Evolutionary conservation across 2,329 filamentous ascomycete species (phyloP).

Genomic region (Talaromyces sp.): DNA sequence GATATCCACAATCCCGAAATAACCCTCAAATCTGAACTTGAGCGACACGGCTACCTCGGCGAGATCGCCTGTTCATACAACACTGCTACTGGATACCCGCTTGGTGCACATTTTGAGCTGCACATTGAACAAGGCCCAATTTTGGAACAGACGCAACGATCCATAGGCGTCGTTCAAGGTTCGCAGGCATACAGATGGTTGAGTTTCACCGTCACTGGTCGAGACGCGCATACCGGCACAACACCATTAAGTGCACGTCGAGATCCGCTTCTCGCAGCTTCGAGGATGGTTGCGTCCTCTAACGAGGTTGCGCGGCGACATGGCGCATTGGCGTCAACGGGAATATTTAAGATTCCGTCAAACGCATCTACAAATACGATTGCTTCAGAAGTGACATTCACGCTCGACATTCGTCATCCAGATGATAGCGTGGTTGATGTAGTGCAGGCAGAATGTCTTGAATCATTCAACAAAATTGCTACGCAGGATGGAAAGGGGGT

Average conservation of each 20-base stretch:
- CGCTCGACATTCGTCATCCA: conserved; percentile 62
- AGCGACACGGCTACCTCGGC: conserved; percentile 67
- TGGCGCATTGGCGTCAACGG: conserved; percentile 61
- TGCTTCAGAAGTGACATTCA: conserved; percentile 61
- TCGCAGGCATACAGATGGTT: conserved; percentile 70
- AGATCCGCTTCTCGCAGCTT: conserved; percentile 63
- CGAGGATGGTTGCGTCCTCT: conserved; percentile 61
- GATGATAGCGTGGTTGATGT: neutral
- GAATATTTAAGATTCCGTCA: conserved; percentile 60
- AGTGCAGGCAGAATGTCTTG: conserved; percentile 1
- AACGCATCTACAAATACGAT: conserved; percentile 65
- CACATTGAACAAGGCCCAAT: conserved; percentile 78
- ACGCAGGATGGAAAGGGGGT: conserved; percentile 50
- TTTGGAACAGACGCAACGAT: conserved; percentile 58
- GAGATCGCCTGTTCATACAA: conserved; percentile 36
- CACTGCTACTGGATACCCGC: conserved; percentile 54
- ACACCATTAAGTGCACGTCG: conserved; percentile 62
- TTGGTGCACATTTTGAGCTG: conserved; percentile 73
- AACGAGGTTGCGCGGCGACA: conserved; percentile 58
- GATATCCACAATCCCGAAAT: conserved; percentile 55
- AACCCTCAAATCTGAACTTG: conserved; percentile 61
- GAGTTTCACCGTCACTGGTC: conserved; percentile 59
- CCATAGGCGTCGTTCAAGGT: conserved; percentile 64
- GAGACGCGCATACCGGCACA: conserved; percentile 68
- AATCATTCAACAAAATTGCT: neutral